These are phyloP conservation scores for Kurtzmaniella quercitrusa DNA, from an alignment of 1,139 yeast genomes.

Conservation along the genomic window DNA sequence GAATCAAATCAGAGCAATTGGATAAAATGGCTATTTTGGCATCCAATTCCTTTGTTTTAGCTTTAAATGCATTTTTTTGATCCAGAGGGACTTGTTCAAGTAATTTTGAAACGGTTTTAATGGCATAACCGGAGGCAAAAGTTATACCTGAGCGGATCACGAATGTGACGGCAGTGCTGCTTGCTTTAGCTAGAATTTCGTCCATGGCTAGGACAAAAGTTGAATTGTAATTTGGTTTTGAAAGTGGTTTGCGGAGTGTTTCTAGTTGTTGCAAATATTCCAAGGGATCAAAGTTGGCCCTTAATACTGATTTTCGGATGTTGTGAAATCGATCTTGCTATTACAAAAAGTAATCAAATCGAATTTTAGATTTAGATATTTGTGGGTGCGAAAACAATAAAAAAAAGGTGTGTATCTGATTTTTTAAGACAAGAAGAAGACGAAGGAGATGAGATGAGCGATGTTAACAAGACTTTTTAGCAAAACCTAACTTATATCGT, in stretches of 20 bases:
- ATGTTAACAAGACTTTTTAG: background rate
- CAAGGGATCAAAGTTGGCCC: too few species aligned
- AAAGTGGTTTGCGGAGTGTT: too few species aligned
- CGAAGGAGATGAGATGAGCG: background rate
- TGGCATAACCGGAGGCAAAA: conserved; percentile 71
- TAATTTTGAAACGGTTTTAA: conserved; percentile 58
- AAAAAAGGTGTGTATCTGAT: too few species aligned
- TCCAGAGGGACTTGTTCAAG: conserved; percentile 59
- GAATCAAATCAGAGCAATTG: conserved; percentile 67
- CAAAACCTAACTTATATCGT: too few species aligned
- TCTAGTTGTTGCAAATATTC: too few species aligned
- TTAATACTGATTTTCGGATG: too few species aligned
- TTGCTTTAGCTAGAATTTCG: conserved; percentile 53
- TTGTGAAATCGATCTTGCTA: too few species aligned
- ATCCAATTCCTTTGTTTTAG: conserved; percentile 44
- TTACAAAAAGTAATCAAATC: too few species aligned
- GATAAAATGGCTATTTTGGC: conserved; percentile 62
- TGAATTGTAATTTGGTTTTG: too few species aligned
- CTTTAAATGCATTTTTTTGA: conserved; percentile 44
- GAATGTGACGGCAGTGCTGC: conserved; percentile 75
- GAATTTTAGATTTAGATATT: too few species aligned
- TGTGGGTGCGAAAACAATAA: too few species aligned
- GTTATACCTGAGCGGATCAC: conserved; percentile 78
- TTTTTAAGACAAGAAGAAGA: background rate
- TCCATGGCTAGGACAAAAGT: too few species aligned